These are phyloP conservation scores for Shiraia bambusicola DNA, from an alignment of 2,329 filamentous ascomycete species.

Conservation along the genomic window DNA sequence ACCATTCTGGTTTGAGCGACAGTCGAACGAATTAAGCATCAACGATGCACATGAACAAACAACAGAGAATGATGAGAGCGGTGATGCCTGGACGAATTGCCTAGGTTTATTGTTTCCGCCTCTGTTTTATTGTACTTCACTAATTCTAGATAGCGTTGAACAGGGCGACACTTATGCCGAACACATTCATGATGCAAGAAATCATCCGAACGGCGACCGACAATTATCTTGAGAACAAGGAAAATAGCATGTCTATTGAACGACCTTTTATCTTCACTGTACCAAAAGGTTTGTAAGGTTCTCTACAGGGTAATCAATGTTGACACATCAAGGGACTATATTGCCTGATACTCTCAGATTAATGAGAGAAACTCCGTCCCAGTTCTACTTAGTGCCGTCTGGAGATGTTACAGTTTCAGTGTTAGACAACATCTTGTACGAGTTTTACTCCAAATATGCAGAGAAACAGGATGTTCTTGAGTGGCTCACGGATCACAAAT, in stretches of 20 bases:
- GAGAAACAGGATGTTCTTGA: slow-evolving; percentile 6
- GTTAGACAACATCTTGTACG: slow-evolving; percentile 3
- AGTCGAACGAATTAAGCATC: too few relatives aligned
- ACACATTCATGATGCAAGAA: slow-evolving; percentile 14
- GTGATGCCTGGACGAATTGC: too few relatives aligned
- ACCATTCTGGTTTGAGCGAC: too few relatives aligned
- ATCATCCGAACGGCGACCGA: slow-evolving; percentile 8
- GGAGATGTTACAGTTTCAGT: background rate
- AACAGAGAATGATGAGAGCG: too few relatives aligned
- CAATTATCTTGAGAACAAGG: slow-evolving; percentile 8
- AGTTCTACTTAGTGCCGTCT: slow-evolving; percentile 10
- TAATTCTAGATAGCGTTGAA: slow-evolving; percentile 6
- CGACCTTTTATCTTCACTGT: slow-evolving; percentile 10
- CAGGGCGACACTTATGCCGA: slow-evolving; percentile 8
- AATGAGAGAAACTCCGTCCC: background rate
- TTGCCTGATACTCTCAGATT: slow-evolving; percentile 3
- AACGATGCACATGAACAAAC: too few relatives aligned
- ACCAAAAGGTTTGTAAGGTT: slow-evolving; percentile 6
- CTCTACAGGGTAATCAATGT: background rate
- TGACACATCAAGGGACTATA: slow-evolving; percentile 3
- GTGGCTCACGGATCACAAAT: slow-evolving; percentile 9
- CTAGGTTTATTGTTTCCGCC: too few relatives aligned
- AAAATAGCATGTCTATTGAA: slow-evolving; percentile 9
- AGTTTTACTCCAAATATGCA: slow-evolving; percentile 10
- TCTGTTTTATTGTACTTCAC: too few relatives aligned